phyloP scores from a whole-genome alignment of 2,329 filamentous ascomycete genomes.

The Harringtonia lauricola region DNA sequence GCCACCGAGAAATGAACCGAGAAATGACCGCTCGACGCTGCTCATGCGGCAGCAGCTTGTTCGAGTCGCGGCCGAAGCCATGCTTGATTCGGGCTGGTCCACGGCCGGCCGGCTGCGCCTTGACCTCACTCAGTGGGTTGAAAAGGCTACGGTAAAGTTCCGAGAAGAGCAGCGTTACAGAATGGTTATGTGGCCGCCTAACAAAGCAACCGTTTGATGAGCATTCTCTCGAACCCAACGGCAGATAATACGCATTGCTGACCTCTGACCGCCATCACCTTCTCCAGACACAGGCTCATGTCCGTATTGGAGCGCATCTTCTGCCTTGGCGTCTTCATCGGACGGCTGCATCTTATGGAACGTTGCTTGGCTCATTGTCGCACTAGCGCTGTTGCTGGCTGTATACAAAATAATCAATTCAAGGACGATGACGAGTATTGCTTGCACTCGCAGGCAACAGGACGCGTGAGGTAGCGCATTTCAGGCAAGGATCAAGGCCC shows the following conservation, averaged over 20 bases:
- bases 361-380: slow-evolving; percentile 1
- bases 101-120: slow-evolving; percentile 56
- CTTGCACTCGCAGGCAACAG: too few relatives aligned
- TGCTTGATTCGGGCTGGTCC: slow-evolving; percentile 42
- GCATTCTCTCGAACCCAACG: not conserved
- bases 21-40: slow-evolving; percentile 71
- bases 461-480: too few relatives aligned
- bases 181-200: slow-evolving; percentile 70
- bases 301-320: slow-evolving; percentile 42
- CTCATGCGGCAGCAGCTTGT: slow-evolving; percentile 60
- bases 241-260: not conserved
- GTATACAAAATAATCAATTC: too few relatives aligned
- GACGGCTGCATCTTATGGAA: not conserved
- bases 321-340: slow-evolving; percentile 28
- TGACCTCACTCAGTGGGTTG: slow-evolving; percentile 68
- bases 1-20: slow-evolving; percentile 78
- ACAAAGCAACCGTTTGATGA: slow-evolving; percentile 3
- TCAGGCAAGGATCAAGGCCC: too few relatives aligned
- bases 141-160: slow-evolving; percentile 70
- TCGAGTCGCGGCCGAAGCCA: slow-evolving; percentile 41
- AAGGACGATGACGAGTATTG: too few relatives aligned
- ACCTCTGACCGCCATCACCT: slow-evolving; percentile 28
- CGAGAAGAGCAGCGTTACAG: slow-evolving; percentile 71
- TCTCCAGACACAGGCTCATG: slow-evolving; percentile 24
- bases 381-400: too few relatives aligned